Conservation (phyloP, 176 grass and related monocot species). For the Eleusine coracana region DNA sequence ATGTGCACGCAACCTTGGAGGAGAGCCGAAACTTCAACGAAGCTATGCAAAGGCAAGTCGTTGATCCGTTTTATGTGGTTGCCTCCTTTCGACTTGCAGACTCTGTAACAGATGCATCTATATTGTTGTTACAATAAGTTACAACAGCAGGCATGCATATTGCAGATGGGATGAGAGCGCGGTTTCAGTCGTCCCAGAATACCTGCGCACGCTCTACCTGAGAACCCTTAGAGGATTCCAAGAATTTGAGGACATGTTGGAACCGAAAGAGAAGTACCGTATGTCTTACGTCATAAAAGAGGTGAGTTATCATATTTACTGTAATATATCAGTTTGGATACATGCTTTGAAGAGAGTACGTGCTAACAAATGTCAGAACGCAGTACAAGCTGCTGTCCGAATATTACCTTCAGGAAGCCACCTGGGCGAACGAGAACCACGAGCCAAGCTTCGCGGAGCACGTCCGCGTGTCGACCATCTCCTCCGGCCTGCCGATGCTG, state of each 20-base stretch:
- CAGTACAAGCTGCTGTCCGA: background rate
- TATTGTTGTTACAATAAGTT: background rate
- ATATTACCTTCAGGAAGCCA: background rate
- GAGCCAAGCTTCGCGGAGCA: background rate
- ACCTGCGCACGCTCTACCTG: background rate
- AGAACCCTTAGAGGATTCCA: background rate
- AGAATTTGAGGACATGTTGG: constrained; percentile 5
- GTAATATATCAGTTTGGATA: no score
- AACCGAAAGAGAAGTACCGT: background rate
- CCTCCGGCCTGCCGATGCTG: background rate
- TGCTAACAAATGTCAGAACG: no score
- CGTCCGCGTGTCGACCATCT: background rate
- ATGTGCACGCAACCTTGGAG: constrained; percentile 27
- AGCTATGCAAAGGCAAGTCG: constrained; percentile 13
- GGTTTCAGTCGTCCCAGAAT: background rate
- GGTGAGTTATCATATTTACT: background rate
- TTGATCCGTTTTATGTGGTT: background rate
- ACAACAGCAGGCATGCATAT: background rate
- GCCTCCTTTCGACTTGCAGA: background rate
- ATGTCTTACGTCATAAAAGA: constrained; percentile 11
- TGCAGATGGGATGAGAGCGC: constrained; percentile 8
- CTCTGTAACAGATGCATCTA: no score
- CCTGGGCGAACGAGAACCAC: background rate
- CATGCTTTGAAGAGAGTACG: no score
- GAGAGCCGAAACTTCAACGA: constrained; percentile 8